These are phyloP conservation scores for Geranium brycei DNA, from an alignment of 345 rosid species.

Conservation along the genomic window DNA sequence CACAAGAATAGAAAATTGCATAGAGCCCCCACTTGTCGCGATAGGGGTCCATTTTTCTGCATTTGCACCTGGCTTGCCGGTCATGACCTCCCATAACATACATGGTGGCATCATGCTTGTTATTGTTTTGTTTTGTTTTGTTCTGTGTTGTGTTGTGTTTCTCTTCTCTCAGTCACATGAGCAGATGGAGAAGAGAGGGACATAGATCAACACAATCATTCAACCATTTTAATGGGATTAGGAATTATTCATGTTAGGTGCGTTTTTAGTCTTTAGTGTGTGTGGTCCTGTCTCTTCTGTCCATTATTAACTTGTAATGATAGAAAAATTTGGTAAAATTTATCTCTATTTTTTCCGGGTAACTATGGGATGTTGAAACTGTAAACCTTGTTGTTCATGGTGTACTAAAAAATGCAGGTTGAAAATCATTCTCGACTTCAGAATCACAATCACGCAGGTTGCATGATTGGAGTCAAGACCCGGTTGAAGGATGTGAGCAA, in stretches of 20 bases:
- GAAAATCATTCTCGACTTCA: conserved; percentile 31
- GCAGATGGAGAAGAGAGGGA: not conserved
- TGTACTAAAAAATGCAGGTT: conserved; percentile 28
- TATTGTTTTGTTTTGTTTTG: not conserved
- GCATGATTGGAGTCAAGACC: conserved; percentile 16
- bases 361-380: too few relatives aligned
- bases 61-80: not conserved
- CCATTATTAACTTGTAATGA: not conserved
- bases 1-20: not conserved
- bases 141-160: not conserved
- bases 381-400: not conserved
- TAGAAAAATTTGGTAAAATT: not conserved
- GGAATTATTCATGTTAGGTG: not conserved
- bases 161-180: not conserved
- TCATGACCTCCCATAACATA: too few relatives aligned
- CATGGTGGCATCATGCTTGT: not conserved
- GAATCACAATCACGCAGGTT: conserved; percentile 10
- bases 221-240: not conserved
- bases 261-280: not conserved
- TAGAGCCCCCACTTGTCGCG: not conserved
- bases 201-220: not conserved
- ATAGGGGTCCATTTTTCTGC: not conserved
- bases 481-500: conserved; percentile 51
- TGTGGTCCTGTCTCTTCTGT: not conserved
- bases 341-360: too few relatives aligned